Conservation (phyloP, 352 stramenopile species). For the Phytophthora sp. region DNA sequence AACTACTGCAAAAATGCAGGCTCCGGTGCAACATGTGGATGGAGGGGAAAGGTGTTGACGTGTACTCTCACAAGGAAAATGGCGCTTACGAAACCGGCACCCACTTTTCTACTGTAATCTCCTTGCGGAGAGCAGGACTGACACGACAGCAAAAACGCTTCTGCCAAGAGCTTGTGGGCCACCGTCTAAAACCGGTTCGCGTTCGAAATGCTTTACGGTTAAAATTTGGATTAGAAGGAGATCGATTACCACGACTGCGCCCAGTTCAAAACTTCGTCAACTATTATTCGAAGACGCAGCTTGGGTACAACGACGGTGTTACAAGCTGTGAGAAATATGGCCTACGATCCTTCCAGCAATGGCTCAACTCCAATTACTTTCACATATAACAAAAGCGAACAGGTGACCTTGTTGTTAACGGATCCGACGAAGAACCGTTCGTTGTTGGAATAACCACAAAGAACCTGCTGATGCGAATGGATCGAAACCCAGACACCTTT, state of each 20-base stretch:
- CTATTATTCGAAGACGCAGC: conserved; percentile 1
- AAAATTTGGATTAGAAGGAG: neutral
- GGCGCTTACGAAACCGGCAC: neutral
- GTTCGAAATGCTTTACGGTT: neutral
- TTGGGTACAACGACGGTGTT: neutral
- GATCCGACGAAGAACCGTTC: conserved; percentile 3
- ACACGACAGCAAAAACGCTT: neutral
- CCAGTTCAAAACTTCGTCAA: conserved; percentile 8
- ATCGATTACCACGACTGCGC: neutral
- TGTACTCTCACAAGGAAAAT: neutral
- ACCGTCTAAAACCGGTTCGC: neutral
- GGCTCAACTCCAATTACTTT: neutral
- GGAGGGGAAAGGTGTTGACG: neutral
- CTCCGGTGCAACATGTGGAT: neutral
- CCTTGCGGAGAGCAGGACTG: neutral
- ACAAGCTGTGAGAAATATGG: neutral
- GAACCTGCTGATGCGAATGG: neutral
- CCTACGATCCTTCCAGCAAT: neutral
- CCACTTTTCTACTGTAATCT: neutral
- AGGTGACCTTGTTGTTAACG: neutral
- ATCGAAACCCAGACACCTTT: neutral
- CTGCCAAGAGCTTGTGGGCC: neutral
- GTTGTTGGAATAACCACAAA: neutral
- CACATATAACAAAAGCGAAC: neutral
- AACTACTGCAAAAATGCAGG: neutral